phyloP scores from a whole-genome alignment of 176 grass and related monocot species.

The Guadua angustifolia region DNA sequence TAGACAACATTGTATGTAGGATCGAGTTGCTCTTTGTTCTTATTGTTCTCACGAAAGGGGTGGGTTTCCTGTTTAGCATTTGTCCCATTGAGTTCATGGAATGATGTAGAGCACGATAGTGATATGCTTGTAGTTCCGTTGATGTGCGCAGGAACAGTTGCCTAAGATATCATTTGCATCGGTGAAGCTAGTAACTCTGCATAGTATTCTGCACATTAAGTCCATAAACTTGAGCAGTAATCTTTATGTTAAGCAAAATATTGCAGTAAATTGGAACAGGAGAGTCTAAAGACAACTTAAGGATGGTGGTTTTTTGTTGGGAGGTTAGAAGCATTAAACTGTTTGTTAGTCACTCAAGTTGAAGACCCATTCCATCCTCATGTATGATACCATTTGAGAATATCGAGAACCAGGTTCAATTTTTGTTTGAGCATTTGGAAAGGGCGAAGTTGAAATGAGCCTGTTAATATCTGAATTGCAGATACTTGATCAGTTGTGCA shows the following conservation, averaged over 20 bases:
- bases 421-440: not conserved
- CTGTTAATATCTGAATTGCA: not conserved
- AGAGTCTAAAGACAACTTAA: not conserved
- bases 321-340: not conserved
- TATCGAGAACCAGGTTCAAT: not conserved
- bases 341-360: not conserved
- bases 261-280: not conserved
- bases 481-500: not conserved
- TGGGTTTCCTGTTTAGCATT: not conserved
- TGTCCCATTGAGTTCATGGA: not conserved
- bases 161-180: not conserved
- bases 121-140: not conserved
- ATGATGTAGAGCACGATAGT: not conserved
- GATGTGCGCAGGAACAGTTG: not conserved
- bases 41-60: not conserved
- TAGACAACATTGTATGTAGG: not conserved
- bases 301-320: not conserved
- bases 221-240: not conserved
- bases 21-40: conserved; percentile 2
- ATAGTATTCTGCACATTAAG: not conserved
- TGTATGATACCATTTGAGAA: not conserved
- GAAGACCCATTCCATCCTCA: not conserved
- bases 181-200: not conserved
- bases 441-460: not conserved
- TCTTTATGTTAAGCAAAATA: not conserved